A percentile compares a stretch with the other conserved stretches of the same genome.
phyloP scores from a whole-genome alignment of 2,329 filamentous ascomycete species.

The Claviceps pusilla region DNA sequence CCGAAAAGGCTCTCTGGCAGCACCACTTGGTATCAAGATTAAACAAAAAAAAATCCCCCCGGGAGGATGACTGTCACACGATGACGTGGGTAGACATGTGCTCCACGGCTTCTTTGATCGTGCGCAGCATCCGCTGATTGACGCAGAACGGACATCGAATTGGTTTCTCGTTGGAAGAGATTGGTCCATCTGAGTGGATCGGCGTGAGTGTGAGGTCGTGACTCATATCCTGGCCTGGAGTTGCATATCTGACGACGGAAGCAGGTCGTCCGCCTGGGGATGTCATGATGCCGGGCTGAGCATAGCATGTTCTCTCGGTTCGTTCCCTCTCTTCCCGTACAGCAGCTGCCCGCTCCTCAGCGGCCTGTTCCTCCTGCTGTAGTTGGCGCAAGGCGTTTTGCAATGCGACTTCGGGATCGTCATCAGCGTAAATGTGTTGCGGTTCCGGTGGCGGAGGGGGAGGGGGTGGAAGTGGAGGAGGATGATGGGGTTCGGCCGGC shows the following conservation, averaged over 20 bases:
- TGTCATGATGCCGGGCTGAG: slow-evolving; percentile 17
- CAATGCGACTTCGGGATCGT: slow-evolving; percentile 42
- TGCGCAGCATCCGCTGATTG: slow-evolving; percentile 45
- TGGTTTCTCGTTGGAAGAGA: slow-evolving; percentile 32
- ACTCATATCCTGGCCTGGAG: slow-evolving; percentile 20
- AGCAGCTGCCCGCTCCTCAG: slow-evolving; percentile 40
- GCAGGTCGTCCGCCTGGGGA: slow-evolving; percentile 16
- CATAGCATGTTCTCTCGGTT: slow-evolving; percentile 24
- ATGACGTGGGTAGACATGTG: slow-evolving; percentile 48
- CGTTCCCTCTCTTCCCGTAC: slow-evolving; percentile 38
- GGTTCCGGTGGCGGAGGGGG: not conserved
- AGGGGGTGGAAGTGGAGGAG: slow-evolving; percentile 5
- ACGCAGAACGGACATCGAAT: slow-evolving; percentile 46
- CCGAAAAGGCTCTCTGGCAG: not conserved
- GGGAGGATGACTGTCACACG: slow-evolving; percentile 20
- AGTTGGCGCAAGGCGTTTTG: slow-evolving; percentile 44
- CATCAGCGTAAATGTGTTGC: slow-evolving; percentile 27
- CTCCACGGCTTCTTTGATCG: slow-evolving; percentile 46
- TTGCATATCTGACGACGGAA: slow-evolving; percentile 19
- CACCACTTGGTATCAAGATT: not conserved
- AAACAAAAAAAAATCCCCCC: not conserved
- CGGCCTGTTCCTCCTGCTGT: slow-evolving; percentile 43
- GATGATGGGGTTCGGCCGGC: not conserved
- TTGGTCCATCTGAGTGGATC: slow-evolving; percentile 34
- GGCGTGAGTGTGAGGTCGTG: slow-evolving; percentile 38